Evolutionary conservation across 2,329 filamentous ascomycete genomes (phyloP).

Genomic region (Hysterium pulicare): DNA sequence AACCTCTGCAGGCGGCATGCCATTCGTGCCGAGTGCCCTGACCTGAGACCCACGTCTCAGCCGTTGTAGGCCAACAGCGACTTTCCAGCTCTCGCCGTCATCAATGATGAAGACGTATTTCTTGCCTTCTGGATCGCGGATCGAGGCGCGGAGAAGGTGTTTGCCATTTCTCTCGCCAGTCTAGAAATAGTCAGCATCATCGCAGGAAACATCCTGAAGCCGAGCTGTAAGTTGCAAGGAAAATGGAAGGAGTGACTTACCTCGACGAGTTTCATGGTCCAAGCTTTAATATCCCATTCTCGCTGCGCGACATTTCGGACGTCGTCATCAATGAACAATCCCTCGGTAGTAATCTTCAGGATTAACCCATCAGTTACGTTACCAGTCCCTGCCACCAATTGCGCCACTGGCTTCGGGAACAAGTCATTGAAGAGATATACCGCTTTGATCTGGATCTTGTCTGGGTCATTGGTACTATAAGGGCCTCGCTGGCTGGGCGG

Average conservation of each 20-base stretch:
- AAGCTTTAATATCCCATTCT: constrained; percentile 98
- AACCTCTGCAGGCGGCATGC: constrained; percentile 48
- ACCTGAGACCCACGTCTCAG: constrained; percentile 56
- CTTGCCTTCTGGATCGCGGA: constrained; percentile 59
- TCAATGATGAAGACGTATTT: constrained; percentile 60
- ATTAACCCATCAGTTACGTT: constrained; percentile 89
- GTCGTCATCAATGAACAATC: constrained; percentile 96
- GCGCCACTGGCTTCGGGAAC: constrained; percentile 84
- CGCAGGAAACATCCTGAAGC: background rate
- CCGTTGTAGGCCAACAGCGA: constrained; percentile 56
- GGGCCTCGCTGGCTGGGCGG: constrained; percentile 73
- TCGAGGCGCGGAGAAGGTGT: constrained; percentile 56
- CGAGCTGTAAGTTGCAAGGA: background rate
- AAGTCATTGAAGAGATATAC: constrained; percentile 92
- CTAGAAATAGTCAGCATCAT: constrained; percentile 24
- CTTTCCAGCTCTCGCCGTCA: constrained; percentile 61
- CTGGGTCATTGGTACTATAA: constrained; percentile 84
- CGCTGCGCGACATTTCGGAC: constrained; percentile 85
- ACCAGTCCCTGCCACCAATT: constrained; percentile 79
- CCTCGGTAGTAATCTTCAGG: constrained; percentile 87
- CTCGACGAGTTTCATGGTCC: constrained; percentile 92
- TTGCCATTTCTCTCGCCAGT: constrained; percentile 46
- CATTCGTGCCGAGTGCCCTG: constrained; percentile 51
- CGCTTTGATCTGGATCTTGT: constrained; percentile 93
- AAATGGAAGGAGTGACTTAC: constrained; percentile 17